phyloP scores from a whole-genome alignment of 2,329 filamentous ascomycete genomes.

The Nakataea oryzae region DNA sequence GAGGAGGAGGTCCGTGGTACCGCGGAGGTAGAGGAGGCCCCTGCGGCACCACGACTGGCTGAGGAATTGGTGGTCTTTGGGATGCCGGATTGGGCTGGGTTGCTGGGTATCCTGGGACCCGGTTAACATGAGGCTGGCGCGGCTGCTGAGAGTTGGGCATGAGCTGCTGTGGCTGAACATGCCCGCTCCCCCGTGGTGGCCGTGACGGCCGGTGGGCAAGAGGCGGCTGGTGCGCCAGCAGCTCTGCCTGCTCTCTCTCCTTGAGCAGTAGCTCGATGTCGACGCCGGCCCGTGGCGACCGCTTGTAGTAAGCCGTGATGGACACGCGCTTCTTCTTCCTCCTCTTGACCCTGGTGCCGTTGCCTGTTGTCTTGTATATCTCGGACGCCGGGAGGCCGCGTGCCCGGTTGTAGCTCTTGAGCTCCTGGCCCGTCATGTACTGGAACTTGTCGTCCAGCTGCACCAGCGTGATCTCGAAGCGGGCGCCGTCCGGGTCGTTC shows the following conservation, averaged over 20 bases:
- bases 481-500: neutral
- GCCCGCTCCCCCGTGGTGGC: no score
- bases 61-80: neutral
- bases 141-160: no score
- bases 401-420: neutral
- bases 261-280: neutral
- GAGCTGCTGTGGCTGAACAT: neutral
- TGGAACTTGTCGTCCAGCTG: neutral
- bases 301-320: constrained; percentile 3
- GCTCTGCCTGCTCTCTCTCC: neutral
- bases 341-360: neutral
- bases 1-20: neutral
- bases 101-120: neutral
- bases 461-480: neutral
- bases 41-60: no score
- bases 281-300: neutral
- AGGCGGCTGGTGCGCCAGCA: neutral
- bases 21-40: neutral
- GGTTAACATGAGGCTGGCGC: neutral
- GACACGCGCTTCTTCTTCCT: constrained; percentile 2
- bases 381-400: neutral
- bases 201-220: neutral
- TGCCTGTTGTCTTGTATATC: neutral
- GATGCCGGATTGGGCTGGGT: neutral
- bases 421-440: neutral